Percentiles rank a stretch among this genome's conserved stretches.
phyloP scores from a whole-genome alignment of 495 filamentous ascomycete species.

The Penicillium lividum region DNA sequence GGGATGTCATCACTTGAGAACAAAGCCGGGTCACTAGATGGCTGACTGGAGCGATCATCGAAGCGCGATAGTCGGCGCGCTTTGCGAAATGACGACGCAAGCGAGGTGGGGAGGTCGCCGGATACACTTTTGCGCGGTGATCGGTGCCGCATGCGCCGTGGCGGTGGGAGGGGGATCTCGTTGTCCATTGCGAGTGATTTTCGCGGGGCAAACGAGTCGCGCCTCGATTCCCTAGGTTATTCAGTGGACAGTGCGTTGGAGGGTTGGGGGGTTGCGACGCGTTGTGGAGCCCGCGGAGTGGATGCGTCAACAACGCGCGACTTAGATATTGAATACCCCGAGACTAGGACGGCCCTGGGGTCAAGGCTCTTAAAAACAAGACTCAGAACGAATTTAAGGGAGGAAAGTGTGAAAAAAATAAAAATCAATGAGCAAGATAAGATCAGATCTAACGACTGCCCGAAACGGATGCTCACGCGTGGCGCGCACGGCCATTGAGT shows the following conservation, averaged over 20 bases:
- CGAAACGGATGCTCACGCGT: conserved; percentile 16
- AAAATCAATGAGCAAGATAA: conserved; percentile 21
- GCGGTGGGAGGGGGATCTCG: conserved; percentile 48
- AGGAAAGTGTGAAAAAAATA: background rate
- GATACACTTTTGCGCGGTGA: conserved; percentile 26
- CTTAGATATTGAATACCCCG: background rate
- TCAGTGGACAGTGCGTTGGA: conserved; percentile 24
- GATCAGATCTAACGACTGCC: conserved; percentile 25
- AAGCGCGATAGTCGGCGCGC: conserved; percentile 38
- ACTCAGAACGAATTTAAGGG: background rate
- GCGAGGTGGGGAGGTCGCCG: conserved; percentile 13
- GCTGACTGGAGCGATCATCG: conserved; percentile 47
- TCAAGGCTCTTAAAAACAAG: too few relatives aligned
- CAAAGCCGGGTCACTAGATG: conserved; percentile 71
- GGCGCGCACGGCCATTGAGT: conserved; percentile 24
- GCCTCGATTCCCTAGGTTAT: conserved; percentile 1
- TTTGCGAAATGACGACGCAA: conserved; percentile 31
- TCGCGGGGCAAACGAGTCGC: conserved; percentile 5
- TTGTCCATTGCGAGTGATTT: conserved; percentile 36
- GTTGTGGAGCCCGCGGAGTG: conserved; percentile 4
- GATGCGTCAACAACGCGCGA: conserved; percentile 26
- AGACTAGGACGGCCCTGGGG: too few relatives aligned
- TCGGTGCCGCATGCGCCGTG: conserved; percentile 43
- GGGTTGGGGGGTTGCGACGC: conserved; percentile 9
- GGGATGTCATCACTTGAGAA: conserved; percentile 81